Conservation (phyloP, 257 asterid species). For the Solanum phureja region DNA sequence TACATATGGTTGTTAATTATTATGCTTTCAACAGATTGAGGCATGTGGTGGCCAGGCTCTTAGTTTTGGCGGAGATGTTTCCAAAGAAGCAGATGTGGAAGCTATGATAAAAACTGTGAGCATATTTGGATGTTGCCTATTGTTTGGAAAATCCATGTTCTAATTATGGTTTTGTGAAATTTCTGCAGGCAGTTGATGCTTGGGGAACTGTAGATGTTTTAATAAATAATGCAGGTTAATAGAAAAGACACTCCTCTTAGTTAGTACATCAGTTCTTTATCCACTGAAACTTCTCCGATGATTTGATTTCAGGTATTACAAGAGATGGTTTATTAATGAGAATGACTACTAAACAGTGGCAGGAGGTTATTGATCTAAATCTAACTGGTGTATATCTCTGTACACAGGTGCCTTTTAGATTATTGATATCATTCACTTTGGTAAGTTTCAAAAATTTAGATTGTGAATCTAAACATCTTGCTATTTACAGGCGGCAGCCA, state of each 20-base stretch:
- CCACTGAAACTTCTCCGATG: neutral
- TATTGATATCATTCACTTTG: neutral
- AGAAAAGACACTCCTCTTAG: neutral
- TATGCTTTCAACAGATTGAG: slow-evolving; percentile 49
- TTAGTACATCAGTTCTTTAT: neutral
- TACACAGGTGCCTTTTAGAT: slow-evolving; percentile 51
- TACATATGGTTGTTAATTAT: neutral
- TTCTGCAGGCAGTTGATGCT: slow-evolving; percentile 71
- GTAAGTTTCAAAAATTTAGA: neutral
- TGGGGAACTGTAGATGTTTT: slow-evolving; percentile 91
- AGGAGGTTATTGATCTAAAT: slow-evolving; percentile 90
- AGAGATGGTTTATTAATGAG: slow-evolving; percentile 94
- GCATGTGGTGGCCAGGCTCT: slow-evolving; percentile 79
- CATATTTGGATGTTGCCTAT: neutral
- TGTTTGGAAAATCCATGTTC: slow-evolving; percentile 2
- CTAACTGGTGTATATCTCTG: slow-evolving; percentile 92
- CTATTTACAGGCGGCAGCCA: slow-evolving; percentile 86
- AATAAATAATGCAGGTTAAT: slow-evolving; percentile 87
- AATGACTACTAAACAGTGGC: slow-evolving; percentile 90
- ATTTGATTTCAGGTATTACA: slow-evolving; percentile 59
- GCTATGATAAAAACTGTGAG: slow-evolving; percentile 88
- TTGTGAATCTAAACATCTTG: slow-evolving; percentile 9
- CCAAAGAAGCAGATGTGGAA: slow-evolving; percentile 40
- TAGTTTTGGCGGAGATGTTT: slow-evolving; percentile 65
- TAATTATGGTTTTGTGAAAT: slow-evolving; percentile 17